Conservation (phyloP, 495 filamentous ascomycete genomes). For the Tuber indicum region DNA sequence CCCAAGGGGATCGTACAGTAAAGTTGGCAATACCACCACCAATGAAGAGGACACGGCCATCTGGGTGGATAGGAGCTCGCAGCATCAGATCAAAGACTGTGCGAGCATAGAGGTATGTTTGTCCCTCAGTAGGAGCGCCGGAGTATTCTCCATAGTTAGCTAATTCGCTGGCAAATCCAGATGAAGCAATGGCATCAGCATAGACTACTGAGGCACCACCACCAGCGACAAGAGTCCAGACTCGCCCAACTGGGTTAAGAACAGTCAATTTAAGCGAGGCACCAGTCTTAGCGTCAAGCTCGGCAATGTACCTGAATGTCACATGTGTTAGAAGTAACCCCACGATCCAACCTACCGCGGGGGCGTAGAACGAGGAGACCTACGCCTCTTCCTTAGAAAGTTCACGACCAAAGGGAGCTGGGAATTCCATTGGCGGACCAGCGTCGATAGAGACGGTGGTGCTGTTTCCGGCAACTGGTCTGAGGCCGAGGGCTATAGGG, state of each 20-base stretch:
- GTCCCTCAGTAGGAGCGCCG: conserved; percentile 92
- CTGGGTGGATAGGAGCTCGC: conserved; percentile 70
- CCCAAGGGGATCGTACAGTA: conserved; percentile 52
- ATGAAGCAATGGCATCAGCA: conserved; percentile 94
- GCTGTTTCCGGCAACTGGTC: conserved; percentile 51
- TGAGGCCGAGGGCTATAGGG: conserved; percentile 75
- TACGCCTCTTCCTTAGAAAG: conserved; percentile 89
- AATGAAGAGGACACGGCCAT: conserved; percentile 98
- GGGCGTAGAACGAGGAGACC: conserved; percentile 9
- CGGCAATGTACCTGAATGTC: conserved; percentile 66
- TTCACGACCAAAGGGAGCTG: conserved; percentile 96
- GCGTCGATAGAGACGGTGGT: conserved; percentile 88
- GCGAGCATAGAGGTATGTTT: conserved; percentile 96
- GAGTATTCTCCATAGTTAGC: conserved; percentile 99
- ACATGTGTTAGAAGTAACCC: conserved; percentile 15
- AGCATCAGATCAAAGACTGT: conserved; percentile 98
- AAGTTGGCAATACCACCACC: conserved; percentile 99
- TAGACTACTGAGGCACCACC: conserved; percentile 99
- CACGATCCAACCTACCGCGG: background rate
- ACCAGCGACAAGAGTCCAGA: conserved; percentile 98
- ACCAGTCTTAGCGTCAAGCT: conserved; percentile 98
- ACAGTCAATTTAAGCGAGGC: conserved; percentile 97
- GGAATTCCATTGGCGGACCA: conserved; percentile 97
- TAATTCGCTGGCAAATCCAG: conserved; percentile 89
- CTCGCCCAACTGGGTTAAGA: conserved; percentile 79